Evolutionary conservation across 2,329 filamentous ascomycete species (phyloP), one percentile per base, ranked within the genome.

Genomic region (Didymella arachidicola): DNA sequence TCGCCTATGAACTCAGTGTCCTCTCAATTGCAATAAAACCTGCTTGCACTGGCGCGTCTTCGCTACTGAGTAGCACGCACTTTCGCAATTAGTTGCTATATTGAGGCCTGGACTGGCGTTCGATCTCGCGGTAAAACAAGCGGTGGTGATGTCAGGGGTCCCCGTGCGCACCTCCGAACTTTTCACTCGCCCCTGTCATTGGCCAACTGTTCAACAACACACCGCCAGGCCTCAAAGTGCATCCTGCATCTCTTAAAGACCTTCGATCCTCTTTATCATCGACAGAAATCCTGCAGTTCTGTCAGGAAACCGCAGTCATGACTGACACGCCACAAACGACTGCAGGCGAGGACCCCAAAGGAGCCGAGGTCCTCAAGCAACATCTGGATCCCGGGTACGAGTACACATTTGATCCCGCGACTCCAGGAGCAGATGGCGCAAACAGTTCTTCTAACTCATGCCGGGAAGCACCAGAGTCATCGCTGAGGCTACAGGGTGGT

Each of bases 401-500:
- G 14, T 82, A 78, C 64, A 76, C 79, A n/a, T 80, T 81, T 57
- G 77, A 80, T 59, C 74, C 74, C 27, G 67, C 63, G 26, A 63
- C 63, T 22, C 62, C 64, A 61, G 64, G 63, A 53, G 66, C 62
- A 42, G 65, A 67, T 30, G 68, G 68, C 53, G 45, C 61, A 36
- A 69, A 69, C 19, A 71, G 64, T 56, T 67, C 70, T 16, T 65
- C 70, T 16, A 65, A 62, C 38, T 67, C 69, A 11, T 49, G 58
- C 10, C 67, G 70, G 7, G 59, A 64, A 22, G 57, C 42, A 25
- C 74, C 77, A 43, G 85, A 89, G 59, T 92, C 89, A 1, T 93
- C 90, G 0, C 79, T 93, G 52, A 86, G 82, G 58, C 81, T 93
- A 3, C 89, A 90, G 70, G 90, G 90, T 50, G 90, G 90, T 39